Conservation (phyloP, 2,329 filamentous ascomycete genomes). For the Verticillium albo-atrum region DNA sequence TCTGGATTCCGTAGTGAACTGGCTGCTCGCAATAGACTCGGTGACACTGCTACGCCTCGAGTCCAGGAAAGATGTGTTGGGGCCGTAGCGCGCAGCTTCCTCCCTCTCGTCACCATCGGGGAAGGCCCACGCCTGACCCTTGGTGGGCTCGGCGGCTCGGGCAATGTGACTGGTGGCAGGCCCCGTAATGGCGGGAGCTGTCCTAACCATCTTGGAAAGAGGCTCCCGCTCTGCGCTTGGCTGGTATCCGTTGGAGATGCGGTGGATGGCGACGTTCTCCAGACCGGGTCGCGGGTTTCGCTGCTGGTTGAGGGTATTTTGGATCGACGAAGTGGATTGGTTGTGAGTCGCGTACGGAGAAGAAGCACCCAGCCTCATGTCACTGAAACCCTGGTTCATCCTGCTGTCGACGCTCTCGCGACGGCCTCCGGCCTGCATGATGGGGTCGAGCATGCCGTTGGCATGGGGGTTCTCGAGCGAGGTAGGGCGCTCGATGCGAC, state of each 20-base stretch:
- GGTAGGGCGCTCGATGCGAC: slow-evolving; percentile 38
- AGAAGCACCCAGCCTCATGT: slow-evolving; percentile 61
- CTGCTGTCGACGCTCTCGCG: slow-evolving; percentile 78
- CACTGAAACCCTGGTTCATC: slow-evolving; percentile 66
- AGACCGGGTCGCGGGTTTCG: slow-evolving; percentile 51
- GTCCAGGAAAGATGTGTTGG: slow-evolving; percentile 48
- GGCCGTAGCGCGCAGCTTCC: slow-evolving; percentile 52
- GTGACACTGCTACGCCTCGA: slow-evolving; percentile 73
- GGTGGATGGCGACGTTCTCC: slow-evolving; percentile 49
- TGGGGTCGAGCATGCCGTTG: slow-evolving; percentile 22
- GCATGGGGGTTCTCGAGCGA: slow-evolving; percentile 25
- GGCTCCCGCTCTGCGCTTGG: slow-evolving; percentile 53
- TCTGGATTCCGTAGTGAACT: slow-evolving; percentile 70
- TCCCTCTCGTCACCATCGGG: slow-evolving; percentile 69
- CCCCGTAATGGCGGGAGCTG: slow-evolving; percentile 73
- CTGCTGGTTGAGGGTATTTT: slow-evolving; percentile 65
- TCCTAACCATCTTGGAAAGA: slow-evolving; percentile 50
- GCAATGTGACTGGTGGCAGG: slow-evolving; percentile 61
- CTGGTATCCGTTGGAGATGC: slow-evolving; percentile 62
- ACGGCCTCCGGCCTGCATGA: slow-evolving; percentile 32
- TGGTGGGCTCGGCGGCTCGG: slow-evolving; percentile 71
- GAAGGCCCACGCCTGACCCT: slow-evolving; percentile 81
- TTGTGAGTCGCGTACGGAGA: slow-evolving; percentile 76
- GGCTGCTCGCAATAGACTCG: slow-evolving; percentile 74
- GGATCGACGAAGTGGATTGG: slow-evolving; percentile 70